These are phyloP conservation scores for Cutaneotrichosporon daszewskae DNA, from an alignment of 1,284 basidiomycete genomes.

Conservation along the genomic window DNA sequence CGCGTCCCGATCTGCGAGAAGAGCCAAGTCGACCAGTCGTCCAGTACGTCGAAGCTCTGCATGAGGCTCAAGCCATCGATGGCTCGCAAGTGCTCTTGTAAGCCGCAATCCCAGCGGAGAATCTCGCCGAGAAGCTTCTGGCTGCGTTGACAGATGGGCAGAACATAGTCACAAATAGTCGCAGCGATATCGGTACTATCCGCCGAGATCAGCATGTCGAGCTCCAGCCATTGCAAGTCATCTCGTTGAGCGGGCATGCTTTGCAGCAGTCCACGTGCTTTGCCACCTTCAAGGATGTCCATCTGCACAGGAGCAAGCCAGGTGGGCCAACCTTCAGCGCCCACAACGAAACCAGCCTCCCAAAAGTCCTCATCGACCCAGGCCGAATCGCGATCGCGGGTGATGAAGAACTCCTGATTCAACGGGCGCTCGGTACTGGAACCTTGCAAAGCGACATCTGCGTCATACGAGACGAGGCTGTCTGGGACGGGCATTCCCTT, in stretches of 20 bases:
- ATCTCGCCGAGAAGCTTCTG: slow-evolving; percentile 58
- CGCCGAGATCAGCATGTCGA: slow-evolving; percentile 7
- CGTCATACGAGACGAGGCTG: slow-evolving; percentile 18
- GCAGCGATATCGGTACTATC: slow-evolving; percentile 52
- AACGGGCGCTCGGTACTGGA: slow-evolving; percentile 52
- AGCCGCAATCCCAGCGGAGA: slow-evolving; percentile 62
- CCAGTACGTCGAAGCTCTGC: slow-evolving; percentile 61
- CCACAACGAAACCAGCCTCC: slow-evolving; percentile 63
- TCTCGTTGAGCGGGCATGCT: slow-evolving; percentile 42
- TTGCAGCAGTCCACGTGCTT: slow-evolving; percentile 66
- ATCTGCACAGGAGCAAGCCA: slow-evolving; percentile 47
- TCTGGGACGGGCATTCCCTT: slow-evolving; percentile 59
- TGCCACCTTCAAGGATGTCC: slow-evolving; percentile 64
- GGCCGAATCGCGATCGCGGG: slow-evolving; percentile 60
- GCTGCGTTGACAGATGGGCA: slow-evolving; percentile 56
- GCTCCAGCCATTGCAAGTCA: slow-evolving; percentile 30
- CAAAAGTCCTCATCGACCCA: slow-evolving; percentile 69
- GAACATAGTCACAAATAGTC: slow-evolving; percentile 47
- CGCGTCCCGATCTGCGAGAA: slow-evolving; percentile 60
- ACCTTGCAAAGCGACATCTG: slow-evolving; percentile 44
- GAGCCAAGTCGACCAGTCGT: slow-evolving; percentile 61
- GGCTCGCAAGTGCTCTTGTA: slow-evolving; percentile 63
- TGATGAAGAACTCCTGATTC: slow-evolving; percentile 70
- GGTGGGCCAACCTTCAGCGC: slow-evolving; percentile 47
- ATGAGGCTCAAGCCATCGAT: slow-evolving; percentile 70